Evolutionary conservation across 2,329 filamentous ascomycete genomes (phyloP), one percentile per base, ranked within the genome.

Genomic region (Polychaeton citri): DNA sequence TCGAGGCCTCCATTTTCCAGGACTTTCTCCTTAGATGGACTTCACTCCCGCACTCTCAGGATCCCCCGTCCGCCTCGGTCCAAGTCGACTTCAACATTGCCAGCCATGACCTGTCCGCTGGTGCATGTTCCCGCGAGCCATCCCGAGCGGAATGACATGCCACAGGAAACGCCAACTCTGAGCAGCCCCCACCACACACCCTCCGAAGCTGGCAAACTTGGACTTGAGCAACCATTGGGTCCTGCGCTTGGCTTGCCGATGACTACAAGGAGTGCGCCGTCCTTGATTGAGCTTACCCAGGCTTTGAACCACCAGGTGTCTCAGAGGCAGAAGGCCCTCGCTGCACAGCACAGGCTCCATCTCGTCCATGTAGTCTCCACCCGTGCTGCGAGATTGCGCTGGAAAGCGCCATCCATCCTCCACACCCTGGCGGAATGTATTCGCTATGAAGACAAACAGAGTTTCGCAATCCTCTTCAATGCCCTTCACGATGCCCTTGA

Each of bases 371-470:
- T 87, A 36, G 81, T 79, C 15, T 82, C 79, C 30, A 81, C 81
- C 26, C 65, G 86, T 40, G 83, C 78, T 45, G 75, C 79, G 41
- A 79, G 83, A 38, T 65, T 88, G 53, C 76, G 78, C 48, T 74
- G 80, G 45, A 83, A 78, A 49, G 79, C 81, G 45, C 79, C 83
- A 57, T 73, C 81, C 40, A 75, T 80, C 42, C 76, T 85, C 54
- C 73, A 79, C 43, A 82, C 79, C 47, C 64, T 90, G 48, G 79
- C 83, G 47, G 81, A 88, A 47, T 76, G 73, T 59, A 86, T 88
- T 58, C 75, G 80, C 41, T 74, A 72, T 34, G 82, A 86, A 53
- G 80, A 90, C 60, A 84, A 84, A 63, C 79, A 79, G 51, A 72
- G 68, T 41, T 90, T 90, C 65, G 73, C 76, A 24, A 71, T 68